Evolutionary conservation across 1,284 basidiomycete genomes (phyloP), one percentile per base, ranked within the genome.

Genomic region (Rhodotorula sp.): DNA sequence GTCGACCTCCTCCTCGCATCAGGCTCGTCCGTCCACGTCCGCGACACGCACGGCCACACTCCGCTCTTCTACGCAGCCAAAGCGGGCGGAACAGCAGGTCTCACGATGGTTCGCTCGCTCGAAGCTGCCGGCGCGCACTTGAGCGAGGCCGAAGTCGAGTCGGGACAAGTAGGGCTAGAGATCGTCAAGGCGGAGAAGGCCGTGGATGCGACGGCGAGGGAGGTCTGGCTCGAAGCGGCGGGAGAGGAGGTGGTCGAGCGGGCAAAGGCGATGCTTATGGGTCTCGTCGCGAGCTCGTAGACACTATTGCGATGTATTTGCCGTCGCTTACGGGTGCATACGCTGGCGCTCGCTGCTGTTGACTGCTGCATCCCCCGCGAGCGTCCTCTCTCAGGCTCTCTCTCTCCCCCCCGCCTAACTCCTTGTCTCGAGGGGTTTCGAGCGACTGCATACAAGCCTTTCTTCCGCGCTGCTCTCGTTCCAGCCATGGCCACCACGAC

Each of bases 11-110:
- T 96, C 46, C 83, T 96, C 46, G 83, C 86, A 68, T 86, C 86
- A 1, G 93, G 93, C 3, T 91, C 91, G 3, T 84, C 91, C n/a
- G 92, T 96, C 17, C 93, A 95, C 79, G 82, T 89, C 15, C 84
- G 91, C 54, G 90, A 93, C 76, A 79, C 81, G 5, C 82, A 90
- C 52, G 91, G 90, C 1, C 92, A 94, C 77, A 92, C 92, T 22
- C 86, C 92, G 10, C 68, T 83, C 30, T 83, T 77, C 71, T 78
- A 81, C 66, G 81, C 81, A 3, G 78, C 79, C 4, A 88, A 74
- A 74, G 86, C 78, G 29, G 48, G 67, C 52, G 71, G 46, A 4
- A n/a, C 10, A 9, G 39, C 39, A 34, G 60, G 62, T 19, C 20
- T 36, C 2, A 49, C 46, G 27, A 64, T 87, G 8, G 90, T 91